Base-by-base conservation (phyloP, 2,329 filamentous ascomycete genomes). In the Sordariomycetes sp. region DNA sequence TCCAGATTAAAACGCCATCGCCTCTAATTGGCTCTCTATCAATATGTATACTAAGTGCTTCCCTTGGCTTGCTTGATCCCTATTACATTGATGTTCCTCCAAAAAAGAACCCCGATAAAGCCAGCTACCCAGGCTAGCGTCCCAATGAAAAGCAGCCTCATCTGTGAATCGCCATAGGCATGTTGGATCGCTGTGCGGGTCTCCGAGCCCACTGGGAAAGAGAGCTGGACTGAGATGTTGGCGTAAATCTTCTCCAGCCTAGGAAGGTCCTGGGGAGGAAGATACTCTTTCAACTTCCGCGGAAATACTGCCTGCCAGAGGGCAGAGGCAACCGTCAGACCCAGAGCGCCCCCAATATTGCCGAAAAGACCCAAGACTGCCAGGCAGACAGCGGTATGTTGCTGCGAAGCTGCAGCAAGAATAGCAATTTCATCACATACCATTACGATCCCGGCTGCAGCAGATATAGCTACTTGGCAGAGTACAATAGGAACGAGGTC, bases 231-330 rank as follows among this genome's bases (percentile, higher is more conserved):
- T 40, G 74, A 74, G 26, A 64, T 46, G 32, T 44, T 47, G 23
- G 64, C 61, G 40, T 78, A 78, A 34, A 60, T 58, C n/a, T 29
- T 37, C 9, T 69, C 53, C 3, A 55, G 45, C 9, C 58, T 53
- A 0, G 53, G 48, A 4, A 25, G 14, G 5, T 25, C 32, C 8
- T 32, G 17, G 8, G 21, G 11, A 9, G 75, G 74, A 0, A 79
- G 58, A 40, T 72, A 65, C 26, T 55, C 46, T 15, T 46, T 45
- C 9, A 81, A 59, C 11, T 65, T 65, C n/a, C 58, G 52, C 5
- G 66, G 68, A 44, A 83, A 71, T 2, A 70, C 66, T 39, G 68
- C 64, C 0, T 70, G 74, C 77, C 78, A 84, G 40, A 84, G 73
- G 8, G 77, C 75, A 0, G 68, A 68, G 2, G 78, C 69, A 30